A percentile compares a stretch with the other conserved stretches of the same genome.
These are phyloP conservation scores for Saccharomyces hybrid DNA, from an alignment of 1,139 yeast species.

Conservation along the genomic window DNA sequence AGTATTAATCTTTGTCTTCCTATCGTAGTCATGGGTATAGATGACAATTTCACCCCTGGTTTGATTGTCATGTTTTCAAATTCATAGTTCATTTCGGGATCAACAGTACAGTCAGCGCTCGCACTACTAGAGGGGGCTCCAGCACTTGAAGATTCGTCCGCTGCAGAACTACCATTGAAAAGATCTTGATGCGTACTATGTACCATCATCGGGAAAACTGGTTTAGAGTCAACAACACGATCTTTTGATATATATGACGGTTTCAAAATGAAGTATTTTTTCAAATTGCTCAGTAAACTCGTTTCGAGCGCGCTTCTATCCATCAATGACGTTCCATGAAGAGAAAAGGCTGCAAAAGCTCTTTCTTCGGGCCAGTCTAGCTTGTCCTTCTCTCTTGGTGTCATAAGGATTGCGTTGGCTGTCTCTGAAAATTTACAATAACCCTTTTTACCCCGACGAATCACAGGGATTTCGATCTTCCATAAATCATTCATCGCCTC, in stretches of 20 bases:
- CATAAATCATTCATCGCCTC: conserved; percentile 42
- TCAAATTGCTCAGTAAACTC: conserved; percentile 7
- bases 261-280: not conserved
- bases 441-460: conserved; percentile 31
- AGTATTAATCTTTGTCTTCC: not conserved
- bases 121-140: not conserved
- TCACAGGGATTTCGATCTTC: conserved; percentile 39
- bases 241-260: not conserved
- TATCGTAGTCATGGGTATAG: not conserved
- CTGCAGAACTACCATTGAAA: not conserved
- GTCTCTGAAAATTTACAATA: conserved; percentile 32
- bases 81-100: not conserved
- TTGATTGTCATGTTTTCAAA: not conserved
- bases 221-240: not conserved
- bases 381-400: conserved; percentile 7
- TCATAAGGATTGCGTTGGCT: conserved; percentile 30
- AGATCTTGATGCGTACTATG: not conserved
- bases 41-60: not conserved
- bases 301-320: conserved; percentile 3
- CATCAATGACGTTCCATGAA: conserved; percentile 7
- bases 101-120: not conserved
- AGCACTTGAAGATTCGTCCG: not conserved
- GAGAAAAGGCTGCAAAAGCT: conserved; percentile 31
- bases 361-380: conserved; percentile 30
- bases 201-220: not conserved